Evolutionary conservation across 352 stramenopile genomes (phyloP).

Genomic region (Phytophthora citrophthora): DNA sequence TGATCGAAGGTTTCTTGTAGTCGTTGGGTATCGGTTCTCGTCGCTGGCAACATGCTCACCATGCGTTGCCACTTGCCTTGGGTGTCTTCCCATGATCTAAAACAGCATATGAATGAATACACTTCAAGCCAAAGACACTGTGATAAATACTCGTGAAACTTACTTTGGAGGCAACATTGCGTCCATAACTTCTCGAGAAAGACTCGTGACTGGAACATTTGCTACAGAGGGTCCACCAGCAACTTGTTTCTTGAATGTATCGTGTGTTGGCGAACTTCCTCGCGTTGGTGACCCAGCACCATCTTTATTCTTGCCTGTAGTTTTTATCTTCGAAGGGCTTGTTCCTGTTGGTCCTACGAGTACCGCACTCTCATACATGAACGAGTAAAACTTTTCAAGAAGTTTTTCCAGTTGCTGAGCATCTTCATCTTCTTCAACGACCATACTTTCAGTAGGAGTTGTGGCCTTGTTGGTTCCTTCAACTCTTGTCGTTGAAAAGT

Average conservation of each 20-base stretch:
- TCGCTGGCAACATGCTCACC: constrained; percentile 53
- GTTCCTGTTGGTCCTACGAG: constrained; percentile 39
- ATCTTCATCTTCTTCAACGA: constrained; percentile 16
- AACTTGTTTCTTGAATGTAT: constrained; percentile 13
- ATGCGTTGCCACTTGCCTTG: constrained; percentile 77
- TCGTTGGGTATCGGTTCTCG: constrained; percentile 48
- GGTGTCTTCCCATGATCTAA: constrained; percentile 61
- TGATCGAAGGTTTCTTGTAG: constrained; percentile 54
- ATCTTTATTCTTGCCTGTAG: constrained; percentile 19
- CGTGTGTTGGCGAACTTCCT: constrained; percentile 29
- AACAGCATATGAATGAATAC: neutral
- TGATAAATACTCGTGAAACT: neutral
- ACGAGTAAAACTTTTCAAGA: constrained; percentile 63
- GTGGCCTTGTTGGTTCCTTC: neutral
- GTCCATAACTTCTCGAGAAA: constrained; percentile 68
- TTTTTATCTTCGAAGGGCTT: constrained; percentile 37
- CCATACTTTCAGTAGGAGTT: neutral
- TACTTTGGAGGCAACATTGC: constrained; percentile 77
- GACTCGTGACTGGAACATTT: constrained; percentile 12
- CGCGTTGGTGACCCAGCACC: constrained; percentile 15
- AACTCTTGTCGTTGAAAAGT: constrained; percentile 21
- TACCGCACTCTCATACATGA: constrained; percentile 66
- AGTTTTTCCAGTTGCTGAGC: constrained; percentile 38
- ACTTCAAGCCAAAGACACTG: no score
- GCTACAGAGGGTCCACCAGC: constrained; percentile 6